phyloP scores from a whole-genome alignment of 2,329 filamentous ascomycete species.

The Ophioceras dolichostomum region DNA sequence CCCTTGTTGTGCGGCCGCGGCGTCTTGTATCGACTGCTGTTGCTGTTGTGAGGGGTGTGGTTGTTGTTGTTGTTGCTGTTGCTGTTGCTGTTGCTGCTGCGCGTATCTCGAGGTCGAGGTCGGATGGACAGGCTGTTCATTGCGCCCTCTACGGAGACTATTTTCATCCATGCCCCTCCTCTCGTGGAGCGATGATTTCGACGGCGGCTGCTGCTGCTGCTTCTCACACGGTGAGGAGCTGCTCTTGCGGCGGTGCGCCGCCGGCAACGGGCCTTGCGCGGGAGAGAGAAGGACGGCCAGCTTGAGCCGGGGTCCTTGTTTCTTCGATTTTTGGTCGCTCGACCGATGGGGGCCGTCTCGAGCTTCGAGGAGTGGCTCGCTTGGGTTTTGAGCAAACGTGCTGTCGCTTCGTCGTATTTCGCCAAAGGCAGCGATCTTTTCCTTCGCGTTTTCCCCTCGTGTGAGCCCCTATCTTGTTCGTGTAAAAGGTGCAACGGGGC shows the following conservation, averaged over 20 bases:
- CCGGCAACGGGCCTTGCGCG: slow-evolving; percentile 51
- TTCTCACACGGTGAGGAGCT: no score
- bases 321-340: no score
- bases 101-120: slow-evolving; percentile 40
- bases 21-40: slow-evolving; percentile 27
- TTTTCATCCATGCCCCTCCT: slow-evolving; percentile 66
- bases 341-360: no score
- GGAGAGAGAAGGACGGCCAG: slow-evolving; percentile 52
- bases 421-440: no score
- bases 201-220: no score
- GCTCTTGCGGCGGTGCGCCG: slow-evolving; percentile 52
- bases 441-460: no score
- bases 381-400: no score
- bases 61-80: slow-evolving; percentile 1
- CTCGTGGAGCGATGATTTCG: slow-evolving; percentile 11
- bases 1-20: slow-evolving; percentile 34
- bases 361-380: no score
- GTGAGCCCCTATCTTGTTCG: no score
- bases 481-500: no score
- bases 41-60: no score
- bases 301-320: slow-evolving; percentile 38
- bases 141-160: slow-evolving; percentile 60
- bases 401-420: no score
- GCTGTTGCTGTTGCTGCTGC: slow-evolving; percentile 6
- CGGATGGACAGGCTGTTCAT: slow-evolving; percentile 57